Base-by-base conservation (phyloP, 2,329 filamentous ascomycete genomes). In the Scytalidium lignicola region DNA sequence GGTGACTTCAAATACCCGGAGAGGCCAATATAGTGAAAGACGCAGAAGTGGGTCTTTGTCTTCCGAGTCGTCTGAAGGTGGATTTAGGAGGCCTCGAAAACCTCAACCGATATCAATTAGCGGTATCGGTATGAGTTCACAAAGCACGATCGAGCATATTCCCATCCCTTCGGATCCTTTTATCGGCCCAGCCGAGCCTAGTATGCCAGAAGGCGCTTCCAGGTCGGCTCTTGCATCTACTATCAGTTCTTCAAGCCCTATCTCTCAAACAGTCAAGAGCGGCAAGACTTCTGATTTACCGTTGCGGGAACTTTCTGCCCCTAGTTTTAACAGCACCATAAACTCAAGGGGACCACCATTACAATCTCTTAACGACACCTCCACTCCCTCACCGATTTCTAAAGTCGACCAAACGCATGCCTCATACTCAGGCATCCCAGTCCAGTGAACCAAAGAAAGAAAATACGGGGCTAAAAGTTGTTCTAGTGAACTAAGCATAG, bases 61-160 rank as follows among this genome's bases (percentile, higher is more conserved):
- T 2, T 58, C 56, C 9, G 55, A 52, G 19, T 55, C 57, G 12
- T 53, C 49, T 10, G 55, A 55, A 19, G 46, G 28, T 18, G 43
- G 46, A 1, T 51, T 52, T 6, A 60, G 43, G 29, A 58, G 53
- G 26, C 58, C 49, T n/a, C 52, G 51, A 18, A 61, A 55, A 44
- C 61, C 59, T 41, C 44, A 51, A 12, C 60, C 57, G 19, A 58
- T 62, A n/a, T 55, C 54, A 2, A 48, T 59, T 26, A 51, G 55
- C 2, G 49, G 44, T 0, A 51, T 50, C 8, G 48, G 41, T 15
- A 49, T 45, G 28, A 56, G 48, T 12, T 58, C 57, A 10, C 37
- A 43, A 22, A 57, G 56, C 37, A 53, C 52, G n/a, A 46, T 55
- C 4, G 59, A 61, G 44, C 59, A 60, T 41, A 55, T 61, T 18